Evolutionary conservation across 441 rosid species (phyloP), one percentile per base, ranked within the genome.

Genomic region (Jatropha podagrica): DNA sequence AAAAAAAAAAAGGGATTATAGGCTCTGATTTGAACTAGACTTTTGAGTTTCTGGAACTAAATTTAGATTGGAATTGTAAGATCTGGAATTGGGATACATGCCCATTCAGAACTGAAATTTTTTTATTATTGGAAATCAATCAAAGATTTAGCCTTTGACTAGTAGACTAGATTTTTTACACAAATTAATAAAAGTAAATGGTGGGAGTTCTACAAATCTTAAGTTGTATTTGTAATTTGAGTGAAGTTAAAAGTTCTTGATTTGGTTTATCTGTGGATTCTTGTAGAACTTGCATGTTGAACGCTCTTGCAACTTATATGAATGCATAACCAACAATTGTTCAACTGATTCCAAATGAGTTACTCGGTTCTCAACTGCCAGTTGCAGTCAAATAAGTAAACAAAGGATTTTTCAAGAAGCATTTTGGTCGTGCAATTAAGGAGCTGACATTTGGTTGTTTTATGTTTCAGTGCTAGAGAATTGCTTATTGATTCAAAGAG

Each of bases 391-490:
- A 63, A 26, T 40, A 48, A 62, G 60, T n/a, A 5, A 23, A 62
- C 8, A 20, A 73, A 23, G 27, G 58, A 15, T n/a, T 0, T 26
- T 66, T 46, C 13, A 46, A 26, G 41, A 2, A 40, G n/a, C 17
- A 15, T 17, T 46, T 10, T 23, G 40, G 51, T 68, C 27, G 42
- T 37, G 60, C 60, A 10, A 9, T 23, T 18, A 49, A 61, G 68
- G 14, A 62, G 41, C 51, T 69, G 51, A 61, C 63, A 49, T 6
- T 52, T 42, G 27, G 18, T 11, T 38, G 8, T 44, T 44, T 44
- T 44, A 44, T 44, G 48, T 49, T 83, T 51, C 87, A 94, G 98
- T 84, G 86, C 85, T 75, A 90, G 85, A 86, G 93, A 89, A 79
- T 75, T 76, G 68, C 56, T 48, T 72, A 77, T 48, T 83, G 92